Base-by-base conservation (phyloP, 306 rosid species). In the Delonix regia region DNA sequence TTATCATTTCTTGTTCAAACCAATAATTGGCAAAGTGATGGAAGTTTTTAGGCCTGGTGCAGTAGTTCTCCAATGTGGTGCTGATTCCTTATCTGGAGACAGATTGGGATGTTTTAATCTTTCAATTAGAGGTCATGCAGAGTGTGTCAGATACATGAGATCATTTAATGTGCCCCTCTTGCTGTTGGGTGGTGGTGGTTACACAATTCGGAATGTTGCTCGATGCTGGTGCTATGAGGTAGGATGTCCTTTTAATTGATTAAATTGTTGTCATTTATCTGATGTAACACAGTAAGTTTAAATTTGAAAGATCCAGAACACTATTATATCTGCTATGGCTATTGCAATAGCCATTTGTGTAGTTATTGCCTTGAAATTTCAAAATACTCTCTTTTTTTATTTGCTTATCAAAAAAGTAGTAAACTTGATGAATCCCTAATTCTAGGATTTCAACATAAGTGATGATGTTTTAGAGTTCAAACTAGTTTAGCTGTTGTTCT, bases 171-270 rank as follows among this genome's bases (percentile, higher is more conserved):
- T 92, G 61, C 97, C 97, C 52, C 87, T 92, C 68, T 82, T 92
- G 88, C 87, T 90, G 28, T 86, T 92, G 34, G 97, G 97, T 56
- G 97, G 97, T 1, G 97, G 97, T 34, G 97, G 97, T 83, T 92
- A 92, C 73, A 92, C 97, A 79, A 92, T 92, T 65, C 88, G 97
- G 38, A 92, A 92, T 78, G 97, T 92, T 87, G 96, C 97, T 78
- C 93, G 97, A 3, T 92, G 97, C 80, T 92, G 96, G 97, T 92
- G 97, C 86, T 92, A 90, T 7, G 97, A 92, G 97, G 97, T 90
- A 87, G 51, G 21, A 34, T 80, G 42, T 47, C 71, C 49, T 61
- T 80, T 21, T 49, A 56, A 49, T 62, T 34, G 24, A 49, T 71
- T 72, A 66, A 48, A 67, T 74, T 69, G 6, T 42, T 73, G 27